Evolutionary conservation across 75 land plant species (phyloP).

Genomic region (Selaginella moellendorffii): DNA sequence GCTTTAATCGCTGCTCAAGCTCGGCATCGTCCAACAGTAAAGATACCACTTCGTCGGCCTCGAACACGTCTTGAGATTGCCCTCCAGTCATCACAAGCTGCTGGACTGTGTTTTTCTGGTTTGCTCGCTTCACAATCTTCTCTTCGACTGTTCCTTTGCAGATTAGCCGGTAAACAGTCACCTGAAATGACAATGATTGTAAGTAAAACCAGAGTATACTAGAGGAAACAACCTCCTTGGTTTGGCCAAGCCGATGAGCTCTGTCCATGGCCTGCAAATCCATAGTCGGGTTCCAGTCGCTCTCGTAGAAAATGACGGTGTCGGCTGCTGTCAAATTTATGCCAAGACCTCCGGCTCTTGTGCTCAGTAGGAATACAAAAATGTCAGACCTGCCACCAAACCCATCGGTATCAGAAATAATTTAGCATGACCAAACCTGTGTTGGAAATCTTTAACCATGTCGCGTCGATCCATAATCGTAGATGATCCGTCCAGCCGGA

Average conservation of each 20-base stretch:
- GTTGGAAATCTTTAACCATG: conserved; percentile 95
- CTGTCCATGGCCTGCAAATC: conserved; percentile 99
- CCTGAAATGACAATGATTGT: conserved; percentile 30
- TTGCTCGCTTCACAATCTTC: conserved; percentile 90
- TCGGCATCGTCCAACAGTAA: conserved; percentile 88
- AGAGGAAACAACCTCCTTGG: conserved; percentile 53
- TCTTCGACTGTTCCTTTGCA: conserved; percentile 97
- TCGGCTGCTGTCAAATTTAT: conserved; percentile 98
- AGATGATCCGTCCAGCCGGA: conserved; percentile 93
- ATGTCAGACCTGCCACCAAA: conserved; percentile 61
- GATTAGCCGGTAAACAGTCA: conserved; percentile 84
- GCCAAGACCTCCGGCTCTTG: conserved; percentile 98
- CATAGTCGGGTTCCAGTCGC: conserved; percentile 97
- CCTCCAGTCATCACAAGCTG: conserved; percentile 99
- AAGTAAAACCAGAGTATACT: background rate
- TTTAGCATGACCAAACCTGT: no score
- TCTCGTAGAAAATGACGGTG: conserved; percentile 95
- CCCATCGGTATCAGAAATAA: no score
- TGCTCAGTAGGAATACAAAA: conserved; percentile 91
- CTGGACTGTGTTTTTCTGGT: conserved; percentile 95
- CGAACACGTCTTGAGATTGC: conserved; percentile 60
- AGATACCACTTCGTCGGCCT: conserved; percentile 88
- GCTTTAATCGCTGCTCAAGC: conserved; percentile 71
- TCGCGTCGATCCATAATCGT: conserved; percentile 93
- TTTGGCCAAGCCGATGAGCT: conserved; percentile 95